Base-by-base conservation (phyloP, 805 yeast genomes). In the Metschnikowia koreensis region DNA sequence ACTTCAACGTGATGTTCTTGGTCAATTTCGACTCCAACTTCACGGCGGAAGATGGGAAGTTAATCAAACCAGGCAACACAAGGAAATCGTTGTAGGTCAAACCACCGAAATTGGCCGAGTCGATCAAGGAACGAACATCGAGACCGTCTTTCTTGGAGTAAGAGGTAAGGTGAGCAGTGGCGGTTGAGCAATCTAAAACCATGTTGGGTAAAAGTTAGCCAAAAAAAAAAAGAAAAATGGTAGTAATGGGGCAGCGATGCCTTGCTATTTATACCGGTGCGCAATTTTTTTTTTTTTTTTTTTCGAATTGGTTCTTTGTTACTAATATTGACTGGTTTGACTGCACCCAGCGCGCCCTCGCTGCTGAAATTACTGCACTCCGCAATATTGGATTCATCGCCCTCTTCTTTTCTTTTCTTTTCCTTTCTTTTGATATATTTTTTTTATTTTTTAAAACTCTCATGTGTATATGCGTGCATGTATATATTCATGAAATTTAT, bases 71-170 rank as follows among this genome's bases (percentile, higher is more conserved):
- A 60, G 99, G 99, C 65, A 94, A 82, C 63, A 94, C 81, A 72
- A 94, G 81, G 72, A 94, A 90, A 76, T 94, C 99, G 69, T 94
- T 94, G 80, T 94, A 94, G 60, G 99, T 94, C 68, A 94, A 83
- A 53, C 99, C 99, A 71, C 99, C 99, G 75, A 94, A 87, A 63
- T 76, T 71, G 61, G 82, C 76, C 47, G 97, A 90, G 77, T 94
- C 96, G 87, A 94, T 89, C 72, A 94, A 82, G 60, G 87, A 81
- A 53, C 82, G 77, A 64, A 88, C 87, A 57, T 87, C 84, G 60
- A 94, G 81, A 58, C 99, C 99, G 70, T 94, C 99, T 68, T 81
- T 84, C 63, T 76, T 71, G 52, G 80, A 57, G 79, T 89, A 93
- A 55, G 80, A 70, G 55, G 81, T 71, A 60, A 94, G 80, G 67